Conservation (phyloP, 306 rosid genomes). For the Fagus crenata region DNA sequence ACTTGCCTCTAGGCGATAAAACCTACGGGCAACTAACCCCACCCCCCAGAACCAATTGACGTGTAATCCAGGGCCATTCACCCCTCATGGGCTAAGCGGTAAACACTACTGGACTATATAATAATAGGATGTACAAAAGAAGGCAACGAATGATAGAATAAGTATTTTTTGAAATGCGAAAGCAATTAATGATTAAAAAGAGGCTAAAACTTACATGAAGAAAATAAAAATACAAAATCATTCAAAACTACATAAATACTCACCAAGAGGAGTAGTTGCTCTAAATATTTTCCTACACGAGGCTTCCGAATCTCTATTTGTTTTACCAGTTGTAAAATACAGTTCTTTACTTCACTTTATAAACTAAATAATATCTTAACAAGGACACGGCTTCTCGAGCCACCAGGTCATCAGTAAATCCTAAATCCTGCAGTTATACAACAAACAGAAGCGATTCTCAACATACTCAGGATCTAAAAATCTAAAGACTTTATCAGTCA, state of each 20-base stretch:
- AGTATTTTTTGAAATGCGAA: not conserved
- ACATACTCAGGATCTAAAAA: not conserved
- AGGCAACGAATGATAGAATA: not conserved
- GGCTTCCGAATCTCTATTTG: conserved; percentile 68
- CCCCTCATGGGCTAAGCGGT: too few relatives aligned
- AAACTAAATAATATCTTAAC: conserved; percentile 48
- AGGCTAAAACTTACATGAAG: not conserved
- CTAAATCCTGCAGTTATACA: conserved; percentile 61
- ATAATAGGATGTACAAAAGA: not conserved
- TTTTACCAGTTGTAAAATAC: conserved; percentile 43
- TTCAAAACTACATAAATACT: conserved; percentile 39
- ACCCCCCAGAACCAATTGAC: too few relatives aligned
- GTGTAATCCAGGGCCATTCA: too few relatives aligned
- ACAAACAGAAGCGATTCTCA: conserved; percentile 30
- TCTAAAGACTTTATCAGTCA: not conserved
- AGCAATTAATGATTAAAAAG: not conserved
- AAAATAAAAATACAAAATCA: conserved; percentile 11
- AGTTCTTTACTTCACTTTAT: conserved; percentile 64
- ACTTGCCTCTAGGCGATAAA: too few relatives aligned
- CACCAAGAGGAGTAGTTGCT: conserved; percentile 64
- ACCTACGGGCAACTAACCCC: too few relatives aligned
- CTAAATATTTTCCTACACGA: conserved; percentile 59
- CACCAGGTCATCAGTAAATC: conserved; percentile 52
- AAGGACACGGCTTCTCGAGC: conserved; percentile 34
- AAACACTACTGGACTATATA: not conserved